Evolutionary conservation across 2,329 filamentous ascomycete genomes (phyloP), one percentile per base, ranked within the genome.

Genomic region (Aspergillus fijiensis): DNA sequence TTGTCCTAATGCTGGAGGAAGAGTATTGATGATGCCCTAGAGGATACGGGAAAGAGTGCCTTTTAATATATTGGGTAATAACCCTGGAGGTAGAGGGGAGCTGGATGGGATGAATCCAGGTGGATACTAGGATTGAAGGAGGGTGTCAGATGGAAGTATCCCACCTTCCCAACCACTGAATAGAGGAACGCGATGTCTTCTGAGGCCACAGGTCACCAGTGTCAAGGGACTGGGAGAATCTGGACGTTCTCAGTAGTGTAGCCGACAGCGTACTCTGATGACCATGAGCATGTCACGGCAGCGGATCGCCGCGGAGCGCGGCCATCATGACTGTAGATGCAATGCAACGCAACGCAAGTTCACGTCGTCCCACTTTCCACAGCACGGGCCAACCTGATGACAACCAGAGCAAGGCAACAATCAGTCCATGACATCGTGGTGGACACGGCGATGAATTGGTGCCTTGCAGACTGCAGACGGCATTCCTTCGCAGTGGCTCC

Each of bases 401-500:
- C 47, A 54, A 25, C 33, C 31, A 21, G 33, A 29, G 27, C 27
- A 9, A 29, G 33, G 51, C 29, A 23, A 23, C 14, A 6, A 53
- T 19, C 42, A 21, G 48, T 47, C n/a, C 39, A 45, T 55, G 53
- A 55, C 53, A 49, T 55, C 53, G 16, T 14, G 33, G 52, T 55
- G 53, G 53, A 29, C 39, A 48, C 29, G 16, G 19, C 3, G 11
- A 31, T 31, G 42, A n/a, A 48, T 14, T 5, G 39, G 47, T 49
- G 57, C 60, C 60, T 61, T 61, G 60, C 60, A 56, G 58, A 16
- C 31, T 55, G 49, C 52, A 56, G 55, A 16, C 42, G 51, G 49
- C 52, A 61, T 59, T 56, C 51, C 60, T 59, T 52, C 52, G 29
- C 23, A 29, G 48, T 33, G 42, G 31, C 57, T 61, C 55, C 49